A percentile compares a stretch with the other conserved stretches of the same genome.
Conservation (phyloP, 176 grass and related monocot genomes). For the Zoysia pacifica region DNA sequence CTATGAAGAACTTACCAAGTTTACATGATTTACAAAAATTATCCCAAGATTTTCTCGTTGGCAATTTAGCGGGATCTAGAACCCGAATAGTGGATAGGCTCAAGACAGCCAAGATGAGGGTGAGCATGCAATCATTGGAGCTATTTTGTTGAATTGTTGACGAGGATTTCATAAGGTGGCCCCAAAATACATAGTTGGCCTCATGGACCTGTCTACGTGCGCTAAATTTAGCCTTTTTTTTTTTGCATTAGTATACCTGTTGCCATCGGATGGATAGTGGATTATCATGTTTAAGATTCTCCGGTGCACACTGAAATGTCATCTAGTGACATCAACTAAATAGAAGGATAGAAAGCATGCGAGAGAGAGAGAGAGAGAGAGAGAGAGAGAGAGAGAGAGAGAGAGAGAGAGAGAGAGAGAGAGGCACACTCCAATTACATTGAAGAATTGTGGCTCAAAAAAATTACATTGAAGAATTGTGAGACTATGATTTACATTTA, state of each 20-base stretch:
- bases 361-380: neutral
- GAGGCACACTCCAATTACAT: too few species aligned
- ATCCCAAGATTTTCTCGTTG: neutral
- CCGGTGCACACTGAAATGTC: slow-evolving; percentile 8
- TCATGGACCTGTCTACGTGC: slow-evolving; percentile 13
- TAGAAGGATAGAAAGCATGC: neutral
- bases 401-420: neutral
- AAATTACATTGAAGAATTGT: too few species aligned
- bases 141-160: neutral
- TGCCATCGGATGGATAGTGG: neutral
- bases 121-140: slow-evolving; percentile 8
- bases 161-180: neutral
- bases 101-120: neutral
- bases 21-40: neutral
- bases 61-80: neutral
- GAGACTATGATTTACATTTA: too few species aligned
- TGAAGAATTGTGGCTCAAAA: too few species aligned
- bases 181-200: neutral
- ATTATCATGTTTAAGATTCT: slow-evolving; percentile 26
- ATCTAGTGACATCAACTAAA: slow-evolving; percentile 17
- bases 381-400: neutral
- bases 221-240: neutral
- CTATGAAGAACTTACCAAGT: neutral
- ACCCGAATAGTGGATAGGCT: slow-evolving; percentile 7
- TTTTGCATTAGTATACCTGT: slow-evolving; percentile 17